A percentile compares a stretch with the other conserved stretches of the same genome.
Conservation (phyloP, 352 stramenopile genomes). For the Globisporangium paroecandrum region DNA sequence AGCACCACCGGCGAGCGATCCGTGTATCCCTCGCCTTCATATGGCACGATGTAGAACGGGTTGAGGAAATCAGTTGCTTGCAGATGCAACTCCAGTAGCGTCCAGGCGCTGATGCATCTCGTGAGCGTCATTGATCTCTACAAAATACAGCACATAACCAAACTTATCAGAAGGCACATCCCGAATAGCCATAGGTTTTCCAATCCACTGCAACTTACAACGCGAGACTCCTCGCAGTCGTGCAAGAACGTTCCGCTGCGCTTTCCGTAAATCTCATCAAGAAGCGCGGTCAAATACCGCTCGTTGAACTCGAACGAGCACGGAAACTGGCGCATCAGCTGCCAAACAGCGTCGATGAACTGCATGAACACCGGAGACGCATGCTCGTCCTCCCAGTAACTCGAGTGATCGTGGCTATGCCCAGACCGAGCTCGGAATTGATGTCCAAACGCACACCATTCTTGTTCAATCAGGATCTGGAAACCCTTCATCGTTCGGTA, state of each 20-base stretch:
- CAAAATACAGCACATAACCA: not conserved
- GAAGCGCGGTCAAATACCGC: constrained; percentile 88
- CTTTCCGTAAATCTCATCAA: constrained; percentile 96
- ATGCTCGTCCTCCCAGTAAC: constrained; percentile 94
- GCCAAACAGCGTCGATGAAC: constrained; percentile 98
- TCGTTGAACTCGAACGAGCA: constrained; percentile 98
- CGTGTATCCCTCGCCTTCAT: constrained; percentile 25
- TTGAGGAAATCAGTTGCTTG: constrained; percentile 56
- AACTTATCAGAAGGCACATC: not conserved
- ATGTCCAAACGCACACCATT: constrained; percentile 99
- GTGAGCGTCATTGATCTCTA: constrained; percentile 57
- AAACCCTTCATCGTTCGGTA: constrained; percentile 97
- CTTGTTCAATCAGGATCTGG: constrained; percentile 96
- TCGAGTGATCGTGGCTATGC: constrained; percentile 48
- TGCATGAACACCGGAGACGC: constrained; percentile 98
- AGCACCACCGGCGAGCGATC: constrained; percentile 72
- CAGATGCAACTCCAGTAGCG: constrained; percentile 40
- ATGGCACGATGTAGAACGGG: constrained; percentile 71
- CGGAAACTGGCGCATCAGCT: constrained; percentile 95
- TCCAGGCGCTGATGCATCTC: constrained; percentile 70
- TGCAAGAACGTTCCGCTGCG: constrained; percentile 97
- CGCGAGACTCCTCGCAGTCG: constrained; percentile 91
- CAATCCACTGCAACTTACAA: constrained; percentile 31
- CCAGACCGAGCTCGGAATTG: constrained; percentile 93
- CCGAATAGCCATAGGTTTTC: too few relatives aligned